phyloP scores from a whole-genome alignment of 306 rosid species.

The Quercus cerris region DNA sequence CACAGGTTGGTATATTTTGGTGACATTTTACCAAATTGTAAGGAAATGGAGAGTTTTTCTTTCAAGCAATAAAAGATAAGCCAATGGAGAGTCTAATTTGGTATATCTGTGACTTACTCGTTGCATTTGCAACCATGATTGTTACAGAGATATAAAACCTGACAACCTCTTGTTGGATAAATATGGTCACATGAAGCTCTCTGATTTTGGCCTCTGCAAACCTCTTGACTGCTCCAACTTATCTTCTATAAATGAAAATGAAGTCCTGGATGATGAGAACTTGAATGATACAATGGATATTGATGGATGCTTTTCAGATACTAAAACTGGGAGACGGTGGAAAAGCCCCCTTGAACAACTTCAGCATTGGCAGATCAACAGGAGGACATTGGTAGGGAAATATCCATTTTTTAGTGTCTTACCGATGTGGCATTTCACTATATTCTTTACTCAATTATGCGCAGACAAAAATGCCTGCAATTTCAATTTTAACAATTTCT shows the following conservation, averaged over 20 bases:
- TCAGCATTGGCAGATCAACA: slow-evolving; percentile 59
- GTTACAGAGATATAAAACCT: slow-evolving; percentile 57
- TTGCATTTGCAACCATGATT: slow-evolving; percentile 5
- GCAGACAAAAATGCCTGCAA: neutral
- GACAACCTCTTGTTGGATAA: slow-evolving; percentile 56
- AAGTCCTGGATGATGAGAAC: slow-evolving; percentile 44
- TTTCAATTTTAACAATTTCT: neutral
- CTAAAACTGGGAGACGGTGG: slow-evolving; percentile 49
- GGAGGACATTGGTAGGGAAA: slow-evolving; percentile 48
- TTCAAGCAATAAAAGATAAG: neutral
- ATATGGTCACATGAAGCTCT: slow-evolving; percentile 59
- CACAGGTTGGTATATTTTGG: slow-evolving; percentile 57
- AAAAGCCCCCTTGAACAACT: slow-evolving; percentile 56
- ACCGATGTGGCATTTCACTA: neutral
- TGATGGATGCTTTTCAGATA: slow-evolving; percentile 29
- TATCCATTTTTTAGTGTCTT: neutral
- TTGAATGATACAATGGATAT: slow-evolving; percentile 43
- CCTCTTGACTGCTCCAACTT: slow-evolving; percentile 58
- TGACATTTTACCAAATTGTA: neutral
- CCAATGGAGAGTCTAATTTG: neutral
- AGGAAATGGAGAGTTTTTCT: neutral
- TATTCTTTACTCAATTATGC: neutral
- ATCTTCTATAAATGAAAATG: slow-evolving; percentile 51
- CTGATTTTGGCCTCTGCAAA: slow-evolving; percentile 65
- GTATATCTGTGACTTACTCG: neutral